A percentile compares a stretch with the other conserved stretches of the same genome.
Evolutionary conservation across 139 green algal species (phyloP).

Genomic region (Edaphochlamys debaryana): DNA sequence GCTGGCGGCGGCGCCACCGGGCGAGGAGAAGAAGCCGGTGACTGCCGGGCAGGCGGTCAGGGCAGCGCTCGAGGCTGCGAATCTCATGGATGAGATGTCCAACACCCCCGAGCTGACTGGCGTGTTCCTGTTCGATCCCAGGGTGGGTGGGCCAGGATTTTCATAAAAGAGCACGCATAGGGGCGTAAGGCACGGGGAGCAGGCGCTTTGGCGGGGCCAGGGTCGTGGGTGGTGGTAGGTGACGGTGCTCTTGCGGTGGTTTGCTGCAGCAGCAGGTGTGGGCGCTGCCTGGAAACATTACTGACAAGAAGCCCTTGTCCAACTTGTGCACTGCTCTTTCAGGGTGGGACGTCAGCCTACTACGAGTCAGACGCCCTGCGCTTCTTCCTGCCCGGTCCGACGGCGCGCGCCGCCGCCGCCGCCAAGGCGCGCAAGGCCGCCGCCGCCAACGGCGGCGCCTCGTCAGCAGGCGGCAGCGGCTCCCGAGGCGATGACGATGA

Average conservation of each 20-base stretch:
- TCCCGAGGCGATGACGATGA: neutral
- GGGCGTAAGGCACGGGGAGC: too few species aligned
- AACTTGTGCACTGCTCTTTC: too few species aligned
- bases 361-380: conserved; percentile 11
- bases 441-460: too few species aligned
- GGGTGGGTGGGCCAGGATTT: neutral
- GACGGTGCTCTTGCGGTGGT: too few species aligned
- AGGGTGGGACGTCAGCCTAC: conserved; percentile 12
- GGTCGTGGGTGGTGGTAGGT: too few species aligned
- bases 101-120: conserved; percentile 3
- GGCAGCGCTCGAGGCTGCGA: neutral
- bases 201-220: too few species aligned
- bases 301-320: too few species aligned
- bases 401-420: conserved; percentile 7
- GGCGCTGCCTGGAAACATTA: too few species aligned
- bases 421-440: too few species aligned
- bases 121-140: conserved; percentile 28
- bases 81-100: conserved; percentile 2
- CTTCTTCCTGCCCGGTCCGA: conserved; percentile 8
- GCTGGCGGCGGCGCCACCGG: neutral
- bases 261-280: too few species aligned
- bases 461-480: too few species aligned
- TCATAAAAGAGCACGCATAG: too few species aligned
- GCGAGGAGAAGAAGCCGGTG: neutral
- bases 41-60: neutral